phyloP scores from a whole-genome alignment of 106 monocot species.

The Hemerocallis citrina region DNA sequence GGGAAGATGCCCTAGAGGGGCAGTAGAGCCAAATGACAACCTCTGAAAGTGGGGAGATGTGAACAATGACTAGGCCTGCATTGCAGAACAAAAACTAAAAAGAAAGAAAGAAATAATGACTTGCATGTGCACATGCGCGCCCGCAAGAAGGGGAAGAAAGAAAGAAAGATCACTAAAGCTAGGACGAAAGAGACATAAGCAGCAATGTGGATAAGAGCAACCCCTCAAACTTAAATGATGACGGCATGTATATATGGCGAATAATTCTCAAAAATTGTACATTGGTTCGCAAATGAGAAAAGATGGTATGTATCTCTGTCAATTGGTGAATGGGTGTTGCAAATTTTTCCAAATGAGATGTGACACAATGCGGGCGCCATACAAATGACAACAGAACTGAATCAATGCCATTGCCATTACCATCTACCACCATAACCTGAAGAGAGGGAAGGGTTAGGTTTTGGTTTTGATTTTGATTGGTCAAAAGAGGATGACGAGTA shows the following conservation, averaged over 20 bases:
- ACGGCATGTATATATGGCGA: constrained; percentile 4
- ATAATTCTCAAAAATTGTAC: no score
- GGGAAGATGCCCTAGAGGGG: no score
- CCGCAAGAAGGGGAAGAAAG: neutral
- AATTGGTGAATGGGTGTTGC: no score
- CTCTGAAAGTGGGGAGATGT: neutral
- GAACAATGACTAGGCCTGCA: neutral
- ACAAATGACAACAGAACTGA: no score
- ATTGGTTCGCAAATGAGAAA: no score
- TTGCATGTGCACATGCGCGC: constrained; percentile 1
- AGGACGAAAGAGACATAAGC: neutral
- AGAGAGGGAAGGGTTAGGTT: neutral
- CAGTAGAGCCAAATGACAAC: neutral
- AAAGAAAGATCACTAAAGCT: no score
- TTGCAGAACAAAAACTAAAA: neutral
- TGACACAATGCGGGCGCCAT: neutral
- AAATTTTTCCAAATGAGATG: no score
- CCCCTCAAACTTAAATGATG: neutral
- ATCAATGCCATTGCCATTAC: neutral
- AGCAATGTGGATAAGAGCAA: constrained; percentile 2
- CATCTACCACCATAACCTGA: neutral
- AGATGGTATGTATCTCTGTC: no score
- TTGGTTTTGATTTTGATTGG: neutral
- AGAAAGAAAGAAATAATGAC: neutral
- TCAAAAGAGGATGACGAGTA: neutral